Conservation (phyloP, 2,329 filamentous ascomycete genomes). For the Beauveria scarabaeidicola region DNA sequence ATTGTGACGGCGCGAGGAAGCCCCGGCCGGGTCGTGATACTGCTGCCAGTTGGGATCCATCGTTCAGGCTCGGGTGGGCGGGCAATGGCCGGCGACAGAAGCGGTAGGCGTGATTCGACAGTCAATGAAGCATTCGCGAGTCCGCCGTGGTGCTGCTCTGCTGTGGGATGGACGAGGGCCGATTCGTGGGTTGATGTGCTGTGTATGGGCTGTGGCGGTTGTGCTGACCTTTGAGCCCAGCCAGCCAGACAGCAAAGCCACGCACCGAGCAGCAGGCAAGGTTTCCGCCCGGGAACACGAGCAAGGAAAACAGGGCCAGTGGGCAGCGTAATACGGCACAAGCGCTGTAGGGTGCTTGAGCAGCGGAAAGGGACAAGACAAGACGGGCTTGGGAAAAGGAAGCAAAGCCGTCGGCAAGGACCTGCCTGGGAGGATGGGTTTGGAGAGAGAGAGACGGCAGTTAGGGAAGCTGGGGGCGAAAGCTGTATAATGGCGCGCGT, state of each 20-base stretch:
- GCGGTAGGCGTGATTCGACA: background rate
- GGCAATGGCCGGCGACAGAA: conserved; percentile 6
- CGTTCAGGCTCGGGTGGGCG: conserved; percentile 16
- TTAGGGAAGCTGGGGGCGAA: conserved; percentile 8
- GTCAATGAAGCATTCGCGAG: conserved; percentile 7
- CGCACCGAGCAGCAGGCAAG: conserved; percentile 3
- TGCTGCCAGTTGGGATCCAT: conserved; percentile 44
- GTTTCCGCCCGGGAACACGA: background rate
- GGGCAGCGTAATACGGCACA: background rate
- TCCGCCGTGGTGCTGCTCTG: background rate
- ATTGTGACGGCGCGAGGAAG: conserved; percentile 54
- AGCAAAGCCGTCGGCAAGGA: conserved; percentile 7
- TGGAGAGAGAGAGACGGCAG: background rate
- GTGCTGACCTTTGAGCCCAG: conserved; percentile 11
- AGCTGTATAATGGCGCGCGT: conserved; percentile 12
- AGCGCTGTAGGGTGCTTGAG: background rate
- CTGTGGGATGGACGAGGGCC: background rate
- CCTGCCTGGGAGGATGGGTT: conserved; percentile 6
- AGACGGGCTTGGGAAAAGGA: background rate
- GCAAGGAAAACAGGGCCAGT: background rate
- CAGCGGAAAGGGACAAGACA: background rate
- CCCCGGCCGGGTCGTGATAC: conserved; percentile 56
- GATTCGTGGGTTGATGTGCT: conserved; percentile 3
- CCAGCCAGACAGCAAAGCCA: conserved; percentile 6
- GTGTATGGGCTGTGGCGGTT: conserved; percentile 17